These are phyloP conservation scores for Boletus sp. DNA, from an alignment of 768 basidiomycete genomes.

Conservation along the genomic window DNA sequence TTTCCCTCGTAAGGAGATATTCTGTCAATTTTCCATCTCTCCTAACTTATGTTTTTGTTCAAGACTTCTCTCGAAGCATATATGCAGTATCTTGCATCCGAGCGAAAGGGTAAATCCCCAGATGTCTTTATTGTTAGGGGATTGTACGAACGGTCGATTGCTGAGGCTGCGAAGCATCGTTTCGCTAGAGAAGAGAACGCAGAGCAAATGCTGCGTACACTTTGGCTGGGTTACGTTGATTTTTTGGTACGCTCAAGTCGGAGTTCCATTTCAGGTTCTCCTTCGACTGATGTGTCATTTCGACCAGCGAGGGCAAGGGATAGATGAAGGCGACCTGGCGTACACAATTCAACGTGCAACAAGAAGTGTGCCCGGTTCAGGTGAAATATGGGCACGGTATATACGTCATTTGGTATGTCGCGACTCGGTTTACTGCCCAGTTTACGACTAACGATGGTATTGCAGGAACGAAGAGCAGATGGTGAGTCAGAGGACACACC, in stretches of 20 bases:
- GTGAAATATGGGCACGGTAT: conserved; percentile 77
- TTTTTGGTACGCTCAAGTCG: conserved; percentile 48
- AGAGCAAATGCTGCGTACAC: conserved; percentile 55
- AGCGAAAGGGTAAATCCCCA: conserved; percentile 57
- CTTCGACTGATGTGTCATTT: neutral
- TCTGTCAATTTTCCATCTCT: neutral
- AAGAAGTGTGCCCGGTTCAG: conserved; percentile 71
- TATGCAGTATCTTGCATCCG: conserved; percentile 58
- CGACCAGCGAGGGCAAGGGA: conserved; percentile 34
- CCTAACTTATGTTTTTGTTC: conserved; percentile 14
- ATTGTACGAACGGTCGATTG: conserved; percentile 72
- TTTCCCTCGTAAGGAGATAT: conserved; percentile 46
- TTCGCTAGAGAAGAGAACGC: conserved; percentile 52
- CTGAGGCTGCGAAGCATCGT: conserved; percentile 61
- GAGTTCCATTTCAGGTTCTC: neutral
- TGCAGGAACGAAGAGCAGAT: conserved; percentile 21
- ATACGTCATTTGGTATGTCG: conserved; percentile 64
- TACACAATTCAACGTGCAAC: conserved; percentile 53
- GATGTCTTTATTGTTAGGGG: conserved; percentile 54
- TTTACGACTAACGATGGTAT: neutral
- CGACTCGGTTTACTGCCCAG: neutral
- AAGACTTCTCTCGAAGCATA: conserved; percentile 54
- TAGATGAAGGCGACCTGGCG: conserved; percentile 40
- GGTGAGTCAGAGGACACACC: conserved; percentile 13
- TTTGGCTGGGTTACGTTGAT: conserved; percentile 76